phyloP scores from a whole-genome alignment of 2,329 filamentous ascomycete genomes.

The Coniosporium tulheliwenetii region DNA sequence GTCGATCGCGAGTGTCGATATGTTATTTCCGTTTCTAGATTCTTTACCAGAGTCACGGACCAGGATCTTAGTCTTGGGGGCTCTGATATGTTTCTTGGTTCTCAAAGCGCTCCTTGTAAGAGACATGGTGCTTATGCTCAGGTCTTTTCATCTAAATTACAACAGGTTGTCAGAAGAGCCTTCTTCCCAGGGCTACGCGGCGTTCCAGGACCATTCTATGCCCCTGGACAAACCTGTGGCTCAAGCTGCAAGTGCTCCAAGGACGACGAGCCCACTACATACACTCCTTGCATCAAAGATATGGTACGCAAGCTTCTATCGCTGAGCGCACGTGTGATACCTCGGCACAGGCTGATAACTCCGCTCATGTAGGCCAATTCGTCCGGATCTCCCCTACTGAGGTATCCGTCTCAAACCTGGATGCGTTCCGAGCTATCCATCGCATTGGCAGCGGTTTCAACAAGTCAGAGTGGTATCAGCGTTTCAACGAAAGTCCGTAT shows the following conservation, averaged over 20 bases:
- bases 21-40: not conserved
- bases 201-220: not conserved
- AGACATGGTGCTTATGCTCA: not conserved
- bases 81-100: not conserved
- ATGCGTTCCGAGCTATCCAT: slow-evolving; percentile 15
- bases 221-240: slow-evolving; percentile 16
- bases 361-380: slow-evolving; percentile 6
- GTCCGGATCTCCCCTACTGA: slow-evolving; percentile 15
- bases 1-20: not conserved
- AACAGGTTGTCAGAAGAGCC: not conserved
- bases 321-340: not conserved
- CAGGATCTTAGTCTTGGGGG: not conserved
- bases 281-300: slow-evolving; percentile 18
- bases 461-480: slow-evolving; percentile 13
- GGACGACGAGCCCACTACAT: slow-evolving; percentile 24
- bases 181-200: not conserved
- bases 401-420: slow-evolving; percentile 11
- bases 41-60: not conserved
- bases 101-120: not conserved
- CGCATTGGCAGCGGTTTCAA: slow-evolving; percentile 10
- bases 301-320: slow-evolving; percentile 3
- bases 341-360: not conserved
- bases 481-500: slow-evolving; percentile 8
- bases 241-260: slow-evolving; percentile 20
- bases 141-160: not conserved